Conservation (phyloP, 495 filamentous ascomycete genomes). For the Xylaria venustula region DNA sequence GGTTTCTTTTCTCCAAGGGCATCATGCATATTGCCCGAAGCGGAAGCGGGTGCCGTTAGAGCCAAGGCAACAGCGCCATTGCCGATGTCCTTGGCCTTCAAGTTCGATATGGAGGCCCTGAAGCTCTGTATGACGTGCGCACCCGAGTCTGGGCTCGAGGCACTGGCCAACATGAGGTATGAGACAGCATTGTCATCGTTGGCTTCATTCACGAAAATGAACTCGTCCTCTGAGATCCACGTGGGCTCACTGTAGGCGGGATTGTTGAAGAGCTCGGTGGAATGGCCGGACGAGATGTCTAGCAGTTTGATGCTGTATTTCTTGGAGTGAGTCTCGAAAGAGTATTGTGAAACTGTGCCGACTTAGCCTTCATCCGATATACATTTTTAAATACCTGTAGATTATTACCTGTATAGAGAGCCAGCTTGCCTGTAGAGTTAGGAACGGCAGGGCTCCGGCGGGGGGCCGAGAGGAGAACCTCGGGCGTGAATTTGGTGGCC, state of each 20-base stretch:
- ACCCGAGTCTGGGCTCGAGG: slow-evolving; percentile 49
- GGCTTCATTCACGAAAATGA: slow-evolving; percentile 66
- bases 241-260: slow-evolving; percentile 64
- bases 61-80: slow-evolving; percentile 68
- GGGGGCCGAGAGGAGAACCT: slow-evolving; percentile 83
- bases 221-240: slow-evolving; percentile 69
- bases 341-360: slow-evolving; percentile 63
- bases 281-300: slow-evolving; percentile 66
- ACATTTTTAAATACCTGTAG: background rate
- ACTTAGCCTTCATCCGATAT: background rate
- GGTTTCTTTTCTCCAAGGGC: slow-evolving; percentile 54
- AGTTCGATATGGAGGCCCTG: slow-evolving; percentile 65
- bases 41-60: slow-evolving; percentile 59
- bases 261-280: slow-evolving; percentile 64
- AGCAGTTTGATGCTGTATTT: slow-evolving; percentile 72
- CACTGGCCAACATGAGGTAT: slow-evolving; percentile 58
- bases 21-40: slow-evolving; percentile 63
- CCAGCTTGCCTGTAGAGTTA: slow-evolving; percentile 66
- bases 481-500: slow-evolving; percentile 70
- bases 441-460: slow-evolving; percentile 75
- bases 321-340: slow-evolving; percentile 76
- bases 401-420: slow-evolving; percentile 60
- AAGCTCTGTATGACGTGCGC: slow-evolving; percentile 55
- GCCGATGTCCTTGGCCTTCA: slow-evolving; percentile 65
- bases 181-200: slow-evolving; percentile 61